A percentile compares a stretch with the other conserved stretches of the same genome.
Evolutionary conservation across 2,329 filamentous ascomycete species (phyloP).

Genomic region (Arthrobotrys pseudoclavata): DNA sequence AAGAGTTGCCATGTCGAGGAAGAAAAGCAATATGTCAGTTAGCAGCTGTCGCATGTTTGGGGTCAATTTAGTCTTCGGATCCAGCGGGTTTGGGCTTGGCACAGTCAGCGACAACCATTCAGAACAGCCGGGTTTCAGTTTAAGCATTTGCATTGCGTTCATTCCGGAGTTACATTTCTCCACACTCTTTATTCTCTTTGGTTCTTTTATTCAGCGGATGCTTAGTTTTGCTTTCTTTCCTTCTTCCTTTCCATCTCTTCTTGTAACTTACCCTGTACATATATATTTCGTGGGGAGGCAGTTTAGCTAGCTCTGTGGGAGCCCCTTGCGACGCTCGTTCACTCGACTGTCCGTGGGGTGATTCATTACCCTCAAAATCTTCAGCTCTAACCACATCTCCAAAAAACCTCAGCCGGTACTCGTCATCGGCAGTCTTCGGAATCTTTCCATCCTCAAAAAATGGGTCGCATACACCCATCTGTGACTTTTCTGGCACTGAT

Average conservation of each 20-base stretch:
- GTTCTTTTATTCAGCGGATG: not conserved
- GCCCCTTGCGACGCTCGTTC: conserved; percentile 18
- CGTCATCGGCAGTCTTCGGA: not conserved
- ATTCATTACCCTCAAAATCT: conserved; percentile 11
- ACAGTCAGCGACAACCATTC: not conserved
- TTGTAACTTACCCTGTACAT: conserved; percentile 1
- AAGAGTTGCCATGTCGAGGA: not conserved
- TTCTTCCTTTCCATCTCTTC: not conserved
- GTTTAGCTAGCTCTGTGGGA: not conserved
- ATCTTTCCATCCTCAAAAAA: conserved; percentile 7
- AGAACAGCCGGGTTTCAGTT: conserved; percentile 18
- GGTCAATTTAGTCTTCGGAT: conserved; percentile 1
- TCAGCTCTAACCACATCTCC: conserved; percentile 15
- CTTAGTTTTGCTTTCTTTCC: not conserved
- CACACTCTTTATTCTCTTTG: conserved; percentile 6
- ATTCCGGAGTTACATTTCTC: conserved; percentile 21
- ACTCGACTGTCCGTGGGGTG: conserved; percentile 5
- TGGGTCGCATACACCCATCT: conserved; percentile 30
- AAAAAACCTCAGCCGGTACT: not conserved
- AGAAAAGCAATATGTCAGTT: not conserved
- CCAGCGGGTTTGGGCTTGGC: conserved; percentile 16
- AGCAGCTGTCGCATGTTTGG: not conserved
- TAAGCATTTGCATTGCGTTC: conserved; percentile 7
- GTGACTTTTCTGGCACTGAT: not conserved
- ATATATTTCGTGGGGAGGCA: not conserved